Conservation (phyloP, 179 eudicot genomes). For the Spergularia azorica region DNA sequence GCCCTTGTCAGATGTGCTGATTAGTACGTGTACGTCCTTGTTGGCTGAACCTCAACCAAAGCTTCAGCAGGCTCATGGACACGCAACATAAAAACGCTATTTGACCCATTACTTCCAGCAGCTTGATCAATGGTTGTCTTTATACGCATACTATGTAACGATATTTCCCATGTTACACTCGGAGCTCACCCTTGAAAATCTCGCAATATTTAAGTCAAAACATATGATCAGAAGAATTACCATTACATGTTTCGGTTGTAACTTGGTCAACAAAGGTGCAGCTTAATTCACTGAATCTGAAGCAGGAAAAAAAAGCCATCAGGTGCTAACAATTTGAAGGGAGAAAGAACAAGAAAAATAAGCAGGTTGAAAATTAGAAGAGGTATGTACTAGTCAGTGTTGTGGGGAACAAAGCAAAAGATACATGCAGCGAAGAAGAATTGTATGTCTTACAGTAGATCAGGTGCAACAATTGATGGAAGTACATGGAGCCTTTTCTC, state of each 20-base stretch:
- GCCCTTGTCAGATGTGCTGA: constrained; percentile 60
- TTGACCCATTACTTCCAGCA: constrained; percentile 31
- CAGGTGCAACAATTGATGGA: constrained; percentile 56
- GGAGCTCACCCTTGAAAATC: constrained; percentile 72
- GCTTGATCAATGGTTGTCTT: constrained; percentile 40
- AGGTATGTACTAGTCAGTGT: too few species aligned
- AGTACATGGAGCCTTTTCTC: constrained; percentile 68
- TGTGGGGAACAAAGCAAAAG: neutral
- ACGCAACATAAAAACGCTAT: constrained; percentile 30
- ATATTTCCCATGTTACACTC: constrained; percentile 51
- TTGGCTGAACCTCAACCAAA: constrained; percentile 43
- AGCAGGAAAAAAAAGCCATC: constrained; percentile 20
- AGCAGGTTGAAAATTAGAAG: too few species aligned
- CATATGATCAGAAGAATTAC: constrained; percentile 36
- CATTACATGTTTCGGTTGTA: constrained; percentile 66
- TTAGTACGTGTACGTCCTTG: constrained; percentile 41
- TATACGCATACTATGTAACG: constrained; percentile 59
- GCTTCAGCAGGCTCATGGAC: constrained; percentile 59
- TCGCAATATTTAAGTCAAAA: constrained; percentile 38
- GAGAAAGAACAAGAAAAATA: too few species aligned
- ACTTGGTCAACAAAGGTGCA: constrained; percentile 52
- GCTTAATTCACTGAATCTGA: constrained; percentile 56
- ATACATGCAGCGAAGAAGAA: neutral
- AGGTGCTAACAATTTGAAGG: too few species aligned
- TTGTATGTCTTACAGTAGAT: constrained; percentile 58